Percentiles rank a stretch among this genome's conserved stretches.
phyloP scores from a whole-genome alignment of 352 stramenopile species.

The Phytophthora meadii region DNA sequence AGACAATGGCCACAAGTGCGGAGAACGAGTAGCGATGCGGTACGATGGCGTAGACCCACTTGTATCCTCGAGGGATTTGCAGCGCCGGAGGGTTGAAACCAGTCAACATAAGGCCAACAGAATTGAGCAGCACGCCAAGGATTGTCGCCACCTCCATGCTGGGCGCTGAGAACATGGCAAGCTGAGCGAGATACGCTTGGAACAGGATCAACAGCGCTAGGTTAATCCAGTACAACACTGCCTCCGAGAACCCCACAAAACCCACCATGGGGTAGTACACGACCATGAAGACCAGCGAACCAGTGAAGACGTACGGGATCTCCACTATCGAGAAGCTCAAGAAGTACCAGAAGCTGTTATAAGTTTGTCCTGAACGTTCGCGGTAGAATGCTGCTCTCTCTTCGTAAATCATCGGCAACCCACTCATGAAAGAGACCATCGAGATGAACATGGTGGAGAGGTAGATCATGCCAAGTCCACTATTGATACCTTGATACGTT shows the following conservation, averaged over 20 bases:
- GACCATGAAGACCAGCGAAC: constrained; percentile 38
- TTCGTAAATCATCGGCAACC: constrained; percentile 73
- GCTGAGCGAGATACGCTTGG: constrained; percentile 49
- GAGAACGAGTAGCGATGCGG: constrained; percentile 42
- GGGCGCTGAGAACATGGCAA: constrained; percentile 44
- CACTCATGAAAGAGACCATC: constrained; percentile 75
- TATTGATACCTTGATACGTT: constrained; percentile 49
- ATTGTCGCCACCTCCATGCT: constrained; percentile 44
- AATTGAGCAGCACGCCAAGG: constrained; percentile 49
- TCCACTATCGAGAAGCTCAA: constrained; percentile 77
- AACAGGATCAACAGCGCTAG: constrained; percentile 43
- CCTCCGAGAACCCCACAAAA: constrained; percentile 29
- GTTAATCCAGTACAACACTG: constrained; percentile 46
- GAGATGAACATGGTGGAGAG: constrained; percentile 78
- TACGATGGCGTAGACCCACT: constrained; percentile 47
- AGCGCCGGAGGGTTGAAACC: constrained; percentile 52
- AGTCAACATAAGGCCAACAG: constrained; percentile 61
- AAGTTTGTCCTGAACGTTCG: constrained; percentile 84
- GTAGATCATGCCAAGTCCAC: constrained; percentile 80
- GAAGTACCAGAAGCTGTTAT: constrained; percentile 68
- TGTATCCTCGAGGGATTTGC: constrained; percentile 40
- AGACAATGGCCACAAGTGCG: no score
- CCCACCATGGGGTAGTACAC: constrained; percentile 44
- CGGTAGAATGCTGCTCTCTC: constrained; percentile 90
- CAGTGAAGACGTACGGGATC: constrained; percentile 49